These are phyloP conservation scores for Tympanopsis confertula DNA, from an alignment of 2,329 filamentous ascomycete species.

Conservation along the genomic window DNA sequence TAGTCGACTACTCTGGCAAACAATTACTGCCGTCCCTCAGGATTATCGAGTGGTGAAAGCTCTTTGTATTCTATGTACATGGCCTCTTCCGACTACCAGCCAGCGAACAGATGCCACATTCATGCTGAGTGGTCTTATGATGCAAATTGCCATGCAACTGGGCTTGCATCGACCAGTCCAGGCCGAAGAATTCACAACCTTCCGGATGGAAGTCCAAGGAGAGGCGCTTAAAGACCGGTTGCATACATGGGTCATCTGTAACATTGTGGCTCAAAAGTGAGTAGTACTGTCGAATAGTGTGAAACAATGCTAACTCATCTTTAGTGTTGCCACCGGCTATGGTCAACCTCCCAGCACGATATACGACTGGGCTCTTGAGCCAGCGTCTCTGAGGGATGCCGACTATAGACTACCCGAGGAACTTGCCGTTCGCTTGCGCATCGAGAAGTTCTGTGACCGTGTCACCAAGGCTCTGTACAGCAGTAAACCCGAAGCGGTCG, in stretches of 20 bases:
- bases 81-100: conserved; percentile 12
- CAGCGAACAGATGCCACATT: conserved; percentile 11
- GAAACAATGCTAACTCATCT: background rate
- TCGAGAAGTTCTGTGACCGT: conserved; percentile 46
- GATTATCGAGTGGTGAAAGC: conserved; percentile 7
- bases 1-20: background rate
- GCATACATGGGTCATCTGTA: conserved; percentile 57
- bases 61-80: conserved; percentile 12
- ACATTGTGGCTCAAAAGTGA: conserved; percentile 55
- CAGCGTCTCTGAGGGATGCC: conserved; percentile 20
- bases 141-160: conserved; percentile 13
- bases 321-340: conserved; percentile 53
- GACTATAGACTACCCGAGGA: conserved; percentile 36
- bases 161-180: conserved; percentile 11
- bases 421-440: conserved; percentile 33
- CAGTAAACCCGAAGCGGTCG: conserved; percentile 40
- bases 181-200: conserved; percentile 15
- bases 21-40: background rate
- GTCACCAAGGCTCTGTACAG: conserved; percentile 43
- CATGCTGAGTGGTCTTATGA: conserved; percentile 13
- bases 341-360: conserved; percentile 52
- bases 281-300: conserved; percentile 9
- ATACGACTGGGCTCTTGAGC: conserved; percentile 43
- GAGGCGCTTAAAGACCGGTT: conserved; percentile 33
- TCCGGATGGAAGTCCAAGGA: conserved; percentile 47